Evolutionary conservation across 2,329 filamentous ascomycete genomes (phyloP).

Genomic region (Neonectria coccinea): DNA sequence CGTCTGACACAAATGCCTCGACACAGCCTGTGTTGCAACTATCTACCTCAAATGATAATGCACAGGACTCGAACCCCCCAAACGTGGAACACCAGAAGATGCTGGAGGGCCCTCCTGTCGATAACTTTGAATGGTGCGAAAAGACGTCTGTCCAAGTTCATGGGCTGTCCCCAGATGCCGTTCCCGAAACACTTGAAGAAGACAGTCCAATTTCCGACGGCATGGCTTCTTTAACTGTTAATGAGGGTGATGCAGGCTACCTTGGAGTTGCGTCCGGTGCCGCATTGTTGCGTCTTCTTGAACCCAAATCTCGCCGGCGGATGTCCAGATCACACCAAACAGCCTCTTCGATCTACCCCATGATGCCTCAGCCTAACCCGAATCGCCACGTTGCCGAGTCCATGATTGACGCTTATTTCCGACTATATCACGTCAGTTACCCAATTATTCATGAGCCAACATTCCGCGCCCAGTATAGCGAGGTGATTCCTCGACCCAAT

Average conservation of each 20-base stretch:
- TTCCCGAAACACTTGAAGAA: slow-evolving; percentile 31
- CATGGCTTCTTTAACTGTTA: slow-evolving; percentile 53
- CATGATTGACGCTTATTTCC: slow-evolving; percentile 54
- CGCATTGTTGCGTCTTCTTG: slow-evolving; percentile 55
- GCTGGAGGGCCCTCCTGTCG: slow-evolving; percentile 49
- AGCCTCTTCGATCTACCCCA: slow-evolving; percentile 21
- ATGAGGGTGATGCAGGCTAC: slow-evolving; percentile 56
- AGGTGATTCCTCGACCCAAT: slow-evolving; percentile 50
- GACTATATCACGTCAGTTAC: slow-evolving; percentile 58
- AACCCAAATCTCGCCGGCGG: slow-evolving; percentile 46
- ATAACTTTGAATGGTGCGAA: slow-evolving; percentile 55
- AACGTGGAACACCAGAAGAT: slow-evolving; percentile 40
- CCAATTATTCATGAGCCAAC: slow-evolving; percentile 60
- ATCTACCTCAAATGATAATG: slow-evolving; percentile 1
- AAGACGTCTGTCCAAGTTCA: slow-evolving; percentile 45
- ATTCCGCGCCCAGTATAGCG: slow-evolving; percentile 54
- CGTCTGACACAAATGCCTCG: neutral
- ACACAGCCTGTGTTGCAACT: neutral
- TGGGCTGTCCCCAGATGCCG: slow-evolving; percentile 42
- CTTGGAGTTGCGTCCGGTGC: slow-evolving; percentile 60
- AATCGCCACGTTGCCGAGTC: slow-evolving; percentile 49
- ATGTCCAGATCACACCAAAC: slow-evolving; percentile 31
- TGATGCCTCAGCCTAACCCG: slow-evolving; percentile 48
- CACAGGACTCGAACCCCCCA: slow-evolving; percentile 14
- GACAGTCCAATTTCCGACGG: slow-evolving; percentile 51